These are phyloP conservation scores for Musa troglodytarum DNA, from an alignment of 176 grass and related monocot species.

Conservation along the genomic window DNA sequence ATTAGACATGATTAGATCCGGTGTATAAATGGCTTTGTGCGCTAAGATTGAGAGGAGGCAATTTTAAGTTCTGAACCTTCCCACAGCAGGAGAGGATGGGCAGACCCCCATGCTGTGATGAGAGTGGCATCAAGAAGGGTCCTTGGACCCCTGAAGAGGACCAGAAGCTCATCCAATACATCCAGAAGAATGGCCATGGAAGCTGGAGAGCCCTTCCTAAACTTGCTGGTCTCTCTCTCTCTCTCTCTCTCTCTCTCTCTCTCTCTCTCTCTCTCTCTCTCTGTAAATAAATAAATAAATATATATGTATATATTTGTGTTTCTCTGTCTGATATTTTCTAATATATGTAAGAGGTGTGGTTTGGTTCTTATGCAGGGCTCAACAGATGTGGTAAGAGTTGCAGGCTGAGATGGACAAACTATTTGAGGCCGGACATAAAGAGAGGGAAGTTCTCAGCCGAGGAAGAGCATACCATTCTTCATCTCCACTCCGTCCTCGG, in stretches of 20 bases:
- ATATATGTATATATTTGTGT: no score
- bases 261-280: neutral
- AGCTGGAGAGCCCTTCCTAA: constrained; percentile 38
- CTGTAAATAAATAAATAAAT: neutral
- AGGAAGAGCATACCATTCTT: constrained; percentile 35
- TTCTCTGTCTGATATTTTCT: neutral
- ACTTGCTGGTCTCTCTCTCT: constrained; percentile 28
- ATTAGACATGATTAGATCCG: neutral
- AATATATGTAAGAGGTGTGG: neutral
- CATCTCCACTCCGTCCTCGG: constrained; percentile 33
- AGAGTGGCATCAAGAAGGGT: constrained; percentile 31
- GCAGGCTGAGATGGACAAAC: constrained; percentile 42
- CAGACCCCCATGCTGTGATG: constrained; percentile 32
- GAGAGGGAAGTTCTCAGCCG: constrained; percentile 35
- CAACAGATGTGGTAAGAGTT: constrained; percentile 47
- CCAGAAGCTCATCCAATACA: constrained; percentile 24
- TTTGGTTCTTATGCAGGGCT: constrained; percentile 17
- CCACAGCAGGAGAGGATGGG: constrained; percentile 17
- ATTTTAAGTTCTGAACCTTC: neutral
- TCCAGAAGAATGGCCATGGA: constrained; percentile 30
- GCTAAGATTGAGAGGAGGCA: neutral
- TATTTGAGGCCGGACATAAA: constrained; percentile 44
- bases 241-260: neutral
- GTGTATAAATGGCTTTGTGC: neutral
- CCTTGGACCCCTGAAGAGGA: constrained; percentile 41